A percentile compares a stretch with the other conserved stretches of the same genome.
These are phyloP conservation scores for Dillenia turbinata DNA, from an alignment of 164 flowering plant species.

Conservation along the genomic window DNA sequence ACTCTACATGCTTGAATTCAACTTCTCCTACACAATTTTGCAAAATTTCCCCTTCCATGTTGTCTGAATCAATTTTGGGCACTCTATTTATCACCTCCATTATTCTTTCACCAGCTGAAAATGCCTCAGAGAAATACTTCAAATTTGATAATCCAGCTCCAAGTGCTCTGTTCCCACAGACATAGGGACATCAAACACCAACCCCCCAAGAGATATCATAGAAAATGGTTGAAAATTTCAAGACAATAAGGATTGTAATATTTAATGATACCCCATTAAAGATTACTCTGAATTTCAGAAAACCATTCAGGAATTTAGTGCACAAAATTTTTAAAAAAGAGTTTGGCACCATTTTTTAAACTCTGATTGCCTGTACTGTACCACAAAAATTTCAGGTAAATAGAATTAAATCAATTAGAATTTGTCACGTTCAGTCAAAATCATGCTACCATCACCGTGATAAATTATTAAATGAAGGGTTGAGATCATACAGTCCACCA, in stretches of 20 bases:
- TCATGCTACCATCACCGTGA: too few species aligned
- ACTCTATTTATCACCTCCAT: slow-evolving; percentile 66
- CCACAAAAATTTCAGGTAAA: too few species aligned
- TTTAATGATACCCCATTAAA: neutral
- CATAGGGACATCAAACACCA: neutral
- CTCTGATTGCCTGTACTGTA: too few species aligned
- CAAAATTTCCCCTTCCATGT: slow-evolving; percentile 58
- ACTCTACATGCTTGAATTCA: slow-evolving; percentile 57
- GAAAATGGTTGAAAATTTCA: neutral
- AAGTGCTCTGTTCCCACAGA: slow-evolving; percentile 36
- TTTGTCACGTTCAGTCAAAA: too few species aligned
- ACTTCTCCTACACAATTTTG: slow-evolving; percentile 50
- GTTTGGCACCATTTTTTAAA: too few species aligned
- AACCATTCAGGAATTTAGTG: neutral
- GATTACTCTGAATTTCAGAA: neutral
- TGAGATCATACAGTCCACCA: slow-evolving; percentile 67
- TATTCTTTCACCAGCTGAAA: slow-evolving; percentile 60
- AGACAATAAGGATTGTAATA: too few species aligned
- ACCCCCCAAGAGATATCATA: neutral
- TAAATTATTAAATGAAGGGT: neutral
- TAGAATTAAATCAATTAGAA: too few species aligned
- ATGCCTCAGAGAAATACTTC: slow-evolving; percentile 74
- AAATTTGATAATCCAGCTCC: slow-evolving; percentile 71
- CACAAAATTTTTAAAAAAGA: too few species aligned
- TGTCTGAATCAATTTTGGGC: slow-evolving; percentile 67